Evolutionary conservation across 208 protist genomes (phyloP).

Genomic region (Trypanosomatidae sp.): DNA sequence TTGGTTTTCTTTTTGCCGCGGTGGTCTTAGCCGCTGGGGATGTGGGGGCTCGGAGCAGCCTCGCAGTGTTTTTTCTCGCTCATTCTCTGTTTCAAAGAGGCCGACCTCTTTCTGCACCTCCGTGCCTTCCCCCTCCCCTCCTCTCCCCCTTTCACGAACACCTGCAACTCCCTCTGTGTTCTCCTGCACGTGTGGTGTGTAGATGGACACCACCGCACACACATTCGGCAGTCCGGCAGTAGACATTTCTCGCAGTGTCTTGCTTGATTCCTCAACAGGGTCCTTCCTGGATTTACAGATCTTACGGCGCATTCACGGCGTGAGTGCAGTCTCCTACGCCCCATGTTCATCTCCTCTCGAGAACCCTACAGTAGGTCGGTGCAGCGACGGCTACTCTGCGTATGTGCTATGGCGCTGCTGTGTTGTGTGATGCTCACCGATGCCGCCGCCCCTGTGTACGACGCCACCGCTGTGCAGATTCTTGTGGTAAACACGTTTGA

Average conservation of each 20-base stretch:
- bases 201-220: background rate
- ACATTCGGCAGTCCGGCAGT: background rate
- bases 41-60: background rate
- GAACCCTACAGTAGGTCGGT: background rate
- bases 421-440: background rate
- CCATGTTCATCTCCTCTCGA: background rate
- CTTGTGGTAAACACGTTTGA: background rate
- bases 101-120: background rate
- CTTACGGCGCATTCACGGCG: background rate
- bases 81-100: background rate
- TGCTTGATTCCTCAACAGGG: background rate
- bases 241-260: background rate
- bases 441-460: constrained; percentile 3
- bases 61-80: background rate
- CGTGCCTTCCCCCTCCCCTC: background rate
- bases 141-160: background rate
- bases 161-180: background rate
- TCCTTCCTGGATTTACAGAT: background rate
- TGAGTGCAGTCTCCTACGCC: background rate
- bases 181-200: background rate
- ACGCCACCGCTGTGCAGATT: background rate
- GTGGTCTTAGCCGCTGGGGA: background rate
- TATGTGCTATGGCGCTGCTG: background rate
- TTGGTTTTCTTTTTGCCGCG: background rate
- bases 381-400: background rate